Evolutionary conservation across 2,329 filamentous ascomycete species (phyloP).

Genomic region (Stachybotrys elegans): DNA sequence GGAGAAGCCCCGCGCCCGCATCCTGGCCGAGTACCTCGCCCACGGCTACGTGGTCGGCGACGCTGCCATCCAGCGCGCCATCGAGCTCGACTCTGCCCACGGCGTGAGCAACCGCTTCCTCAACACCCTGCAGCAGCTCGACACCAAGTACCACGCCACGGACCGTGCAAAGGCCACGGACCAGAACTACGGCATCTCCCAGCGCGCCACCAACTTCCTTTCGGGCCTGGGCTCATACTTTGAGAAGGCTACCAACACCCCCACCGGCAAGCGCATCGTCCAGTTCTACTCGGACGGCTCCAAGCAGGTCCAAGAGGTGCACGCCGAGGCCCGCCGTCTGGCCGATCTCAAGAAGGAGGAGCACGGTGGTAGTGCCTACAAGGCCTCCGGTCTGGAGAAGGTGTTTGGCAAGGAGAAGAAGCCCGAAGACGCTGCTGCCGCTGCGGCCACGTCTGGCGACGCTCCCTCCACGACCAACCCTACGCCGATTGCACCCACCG

Average conservation of each 20-base stretch:
- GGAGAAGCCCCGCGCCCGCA: slow-evolving; percentile 91
- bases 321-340: slow-evolving; percentile 81
- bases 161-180: slow-evolving; percentile 84
- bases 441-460: slow-evolving; percentile 13
- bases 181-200: slow-evolving; percentile 74
- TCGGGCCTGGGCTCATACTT: slow-evolving; percentile 81
- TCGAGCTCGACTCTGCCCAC: slow-evolving; percentile 86
- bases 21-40: slow-evolving; percentile 93
- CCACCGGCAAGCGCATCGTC: slow-evolving; percentile 82
- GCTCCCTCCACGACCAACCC: slow-evolving; percentile 7
- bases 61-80: slow-evolving; percentile 71
- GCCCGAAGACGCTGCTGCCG: slow-evolving; percentile 16
- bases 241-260: slow-evolving; percentile 83
- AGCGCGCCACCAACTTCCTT: slow-evolving; percentile 61
- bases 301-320: slow-evolving; percentile 91
- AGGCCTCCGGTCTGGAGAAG: slow-evolving; percentile 52
- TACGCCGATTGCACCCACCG: slow-evolving; percentile 4
- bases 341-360: slow-evolving; percentile 79
- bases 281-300: slow-evolving; percentile 81
- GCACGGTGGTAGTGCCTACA: slow-evolving; percentile 53
- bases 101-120: slow-evolving; percentile 80
- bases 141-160: slow-evolving; percentile 80
- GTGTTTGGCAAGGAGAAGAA: slow-evolving; percentile 51
- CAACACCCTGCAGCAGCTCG: slow-evolving; percentile 67
- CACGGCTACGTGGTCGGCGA: slow-evolving; percentile 84